Percentiles rank a stretch among this genome's conserved stretches.
phyloP scores from a whole-genome alignment of 768 basidiomycete species.

The Phylloporus arenicola region DNA sequence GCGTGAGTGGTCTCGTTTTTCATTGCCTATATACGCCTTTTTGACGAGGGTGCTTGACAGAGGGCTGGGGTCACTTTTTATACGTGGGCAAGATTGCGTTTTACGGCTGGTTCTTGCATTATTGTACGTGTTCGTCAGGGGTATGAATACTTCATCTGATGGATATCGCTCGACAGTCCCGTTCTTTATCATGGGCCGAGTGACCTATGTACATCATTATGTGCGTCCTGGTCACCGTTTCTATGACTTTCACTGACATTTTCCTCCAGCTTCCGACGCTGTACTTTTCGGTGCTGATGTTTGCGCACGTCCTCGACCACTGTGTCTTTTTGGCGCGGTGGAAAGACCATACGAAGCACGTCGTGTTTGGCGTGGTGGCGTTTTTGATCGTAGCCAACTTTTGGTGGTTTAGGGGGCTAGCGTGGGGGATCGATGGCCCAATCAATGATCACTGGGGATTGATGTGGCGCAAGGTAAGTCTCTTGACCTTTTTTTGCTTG shows the following conservation, averaged over 20 bases:
- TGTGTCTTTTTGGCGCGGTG: constrained; percentile 80
- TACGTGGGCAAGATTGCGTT: constrained; percentile 91
- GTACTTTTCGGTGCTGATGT: constrained; percentile 94
- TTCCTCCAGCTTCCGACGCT: constrained; percentile 75
- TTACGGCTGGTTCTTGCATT: constrained; percentile 91
- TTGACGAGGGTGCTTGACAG: constrained; percentile 31
- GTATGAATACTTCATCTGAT: background rate
- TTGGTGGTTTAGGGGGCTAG: constrained; percentile 91
- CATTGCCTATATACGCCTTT: background rate
- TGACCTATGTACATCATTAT: constrained; percentile 95
- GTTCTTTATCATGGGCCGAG: constrained; percentile 97
- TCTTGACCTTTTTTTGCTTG: background rate
- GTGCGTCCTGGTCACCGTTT: constrained; percentile 41
- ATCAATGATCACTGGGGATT: constrained; percentile 75
- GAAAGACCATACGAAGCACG: constrained; percentile 57
- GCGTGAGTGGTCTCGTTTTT: constrained; percentile 42
- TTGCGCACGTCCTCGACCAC: constrained; percentile 87
- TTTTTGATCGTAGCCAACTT: constrained; percentile 67
- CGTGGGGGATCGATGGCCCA: constrained; percentile 90
- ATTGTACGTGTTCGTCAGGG: constrained; percentile 44
- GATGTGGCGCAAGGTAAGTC: constrained; percentile 62
- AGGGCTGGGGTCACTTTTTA: constrained; percentile 92
- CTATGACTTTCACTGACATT: background rate
- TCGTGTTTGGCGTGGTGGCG: constrained; percentile 62
- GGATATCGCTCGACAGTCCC: constrained; percentile 51